phyloP scores from a whole-genome alignment of 2,329 filamentous ascomycete species.

The Pseudogymnoascus sp. region DNA sequence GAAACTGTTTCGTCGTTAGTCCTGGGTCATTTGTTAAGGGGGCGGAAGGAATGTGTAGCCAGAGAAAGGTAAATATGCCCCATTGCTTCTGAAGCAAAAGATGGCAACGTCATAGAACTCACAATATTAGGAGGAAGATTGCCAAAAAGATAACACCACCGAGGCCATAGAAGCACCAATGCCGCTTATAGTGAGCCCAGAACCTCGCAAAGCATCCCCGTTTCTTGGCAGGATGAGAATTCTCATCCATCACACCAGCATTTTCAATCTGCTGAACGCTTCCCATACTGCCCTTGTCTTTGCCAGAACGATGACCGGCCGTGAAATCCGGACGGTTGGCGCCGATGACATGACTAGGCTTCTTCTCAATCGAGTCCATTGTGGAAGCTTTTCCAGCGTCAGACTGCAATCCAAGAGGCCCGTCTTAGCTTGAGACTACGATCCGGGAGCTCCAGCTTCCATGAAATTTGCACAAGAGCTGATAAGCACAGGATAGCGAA shows the following conservation, averaged over 20 bases:
- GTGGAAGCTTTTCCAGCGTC: not conserved
- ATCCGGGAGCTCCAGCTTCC: not conserved
- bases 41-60: not conserved
- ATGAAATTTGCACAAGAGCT: constrained; percentile 7
- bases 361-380: not conserved
- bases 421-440: not conserved
- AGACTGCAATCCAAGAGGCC: not conserved
- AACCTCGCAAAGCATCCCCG: constrained; percentile 17
- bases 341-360: not conserved
- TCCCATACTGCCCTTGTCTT: not conserved
- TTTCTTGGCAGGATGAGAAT: not conserved
- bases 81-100: not conserved
- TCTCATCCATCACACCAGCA: not conserved
- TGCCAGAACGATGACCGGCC: not conserved
- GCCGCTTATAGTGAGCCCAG: constrained; percentile 31
- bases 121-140: constrained; percentile 29
- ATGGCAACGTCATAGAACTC: not conserved
- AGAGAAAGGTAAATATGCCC: not conserved
- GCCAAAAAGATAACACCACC: constrained; percentile 31
- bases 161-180: constrained; percentile 33
- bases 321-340: not conserved
- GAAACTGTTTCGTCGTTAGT: constrained; percentile 26
- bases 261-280: constrained; percentile 1
- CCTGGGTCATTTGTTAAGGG: not conserved
- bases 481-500: not conserved